phyloP scores from a whole-genome alignment of 345 rosid species.

The Fremontodendron californicum region DNA sequence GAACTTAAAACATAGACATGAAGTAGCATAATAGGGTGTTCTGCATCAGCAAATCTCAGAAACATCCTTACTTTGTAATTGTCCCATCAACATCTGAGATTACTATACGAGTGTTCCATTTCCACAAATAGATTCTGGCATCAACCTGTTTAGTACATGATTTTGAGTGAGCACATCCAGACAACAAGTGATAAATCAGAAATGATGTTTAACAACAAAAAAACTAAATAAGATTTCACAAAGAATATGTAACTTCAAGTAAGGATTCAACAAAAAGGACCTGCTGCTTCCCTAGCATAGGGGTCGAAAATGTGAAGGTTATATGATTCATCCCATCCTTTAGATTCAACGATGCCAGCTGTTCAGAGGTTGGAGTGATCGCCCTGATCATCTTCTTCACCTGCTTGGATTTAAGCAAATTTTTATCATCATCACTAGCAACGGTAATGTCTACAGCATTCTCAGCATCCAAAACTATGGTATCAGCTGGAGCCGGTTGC shows the following conservation, averaged over 20 bases:
- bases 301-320: constrained; percentile 80
- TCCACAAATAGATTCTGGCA: constrained; percentile 92
- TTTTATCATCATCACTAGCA: constrained; percentile 25
- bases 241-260: constrained; percentile 8
- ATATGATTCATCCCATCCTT: constrained; percentile 74
- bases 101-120: constrained; percentile 86
- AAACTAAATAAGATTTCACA: constrained; percentile 4
- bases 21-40: not conserved
- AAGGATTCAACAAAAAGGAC: constrained; percentile 32
- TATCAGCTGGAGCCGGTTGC: constrained; percentile 27
- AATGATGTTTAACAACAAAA: constrained; percentile 9
- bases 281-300: constrained; percentile 91
- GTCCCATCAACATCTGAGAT: constrained; percentile 99
- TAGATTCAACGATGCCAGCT: constrained; percentile 72
- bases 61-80: constrained; percentile 65
- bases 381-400: constrained; percentile 54
- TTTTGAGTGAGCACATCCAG: constrained; percentile 1
- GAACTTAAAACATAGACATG: not conserved
- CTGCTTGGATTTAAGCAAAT: constrained; percentile 29
- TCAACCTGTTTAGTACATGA: constrained; percentile 57
- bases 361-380: constrained; percentile 76
- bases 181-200: constrained; percentile 12
- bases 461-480: constrained; percentile 29
- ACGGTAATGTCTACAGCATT: constrained; percentile 23
- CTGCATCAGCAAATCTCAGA: not conserved